Evolutionary conservation across 495 filamentous ascomycete genomes (phyloP).

Genomic region (Apodospora peruviana): DNA sequence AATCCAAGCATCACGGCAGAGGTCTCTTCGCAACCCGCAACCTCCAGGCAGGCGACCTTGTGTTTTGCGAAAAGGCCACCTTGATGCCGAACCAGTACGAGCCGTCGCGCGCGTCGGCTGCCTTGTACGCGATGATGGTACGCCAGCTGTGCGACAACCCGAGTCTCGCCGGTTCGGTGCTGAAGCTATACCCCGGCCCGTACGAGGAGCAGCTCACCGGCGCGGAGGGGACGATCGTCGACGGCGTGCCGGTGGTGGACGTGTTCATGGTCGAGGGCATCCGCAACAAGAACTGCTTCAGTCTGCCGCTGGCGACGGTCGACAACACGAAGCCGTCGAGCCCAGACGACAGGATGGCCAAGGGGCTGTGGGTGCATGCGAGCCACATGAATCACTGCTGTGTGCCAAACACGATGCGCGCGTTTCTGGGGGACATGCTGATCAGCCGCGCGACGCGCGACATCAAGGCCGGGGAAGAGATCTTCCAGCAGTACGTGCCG

Average conservation of each 20-base stretch:
- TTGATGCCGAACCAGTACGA: conserved; percentile 26
- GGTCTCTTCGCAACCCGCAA: conserved; percentile 46
- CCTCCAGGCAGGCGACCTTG: conserved; percentile 44
- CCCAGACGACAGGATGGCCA: conserved; percentile 22
- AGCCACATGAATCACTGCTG: conserved; percentile 56
- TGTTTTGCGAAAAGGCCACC: conserved; percentile 52
- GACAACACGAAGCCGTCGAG: conserved; percentile 25
- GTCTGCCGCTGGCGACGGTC: conserved; percentile 33
- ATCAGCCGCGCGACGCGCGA: conserved; percentile 44
- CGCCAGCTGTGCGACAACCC: conserved; percentile 49
- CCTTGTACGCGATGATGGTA: conserved; percentile 36
- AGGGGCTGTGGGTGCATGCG: conserved; percentile 49
- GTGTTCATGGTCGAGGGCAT: conserved; percentile 43
- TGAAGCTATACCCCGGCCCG: conserved; percentile 39
- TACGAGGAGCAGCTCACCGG: conserved; percentile 8
- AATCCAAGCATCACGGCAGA: conserved; percentile 29
- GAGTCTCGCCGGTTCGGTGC: conserved; percentile 31
- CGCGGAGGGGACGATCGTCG: conserved; percentile 32
- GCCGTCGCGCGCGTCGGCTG: conserved; percentile 41
- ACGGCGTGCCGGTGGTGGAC: conserved; percentile 46
- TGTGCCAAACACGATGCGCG: conserved; percentile 42
- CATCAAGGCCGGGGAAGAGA: conserved; percentile 41
- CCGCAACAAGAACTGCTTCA: conserved; percentile 46
- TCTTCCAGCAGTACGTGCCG: conserved; percentile 38
- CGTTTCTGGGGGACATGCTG: conserved; percentile 56